phyloP scores from a whole-genome alignment of 495 filamentous ascomycete genomes.

The Penicillium turbatum region DNA sequence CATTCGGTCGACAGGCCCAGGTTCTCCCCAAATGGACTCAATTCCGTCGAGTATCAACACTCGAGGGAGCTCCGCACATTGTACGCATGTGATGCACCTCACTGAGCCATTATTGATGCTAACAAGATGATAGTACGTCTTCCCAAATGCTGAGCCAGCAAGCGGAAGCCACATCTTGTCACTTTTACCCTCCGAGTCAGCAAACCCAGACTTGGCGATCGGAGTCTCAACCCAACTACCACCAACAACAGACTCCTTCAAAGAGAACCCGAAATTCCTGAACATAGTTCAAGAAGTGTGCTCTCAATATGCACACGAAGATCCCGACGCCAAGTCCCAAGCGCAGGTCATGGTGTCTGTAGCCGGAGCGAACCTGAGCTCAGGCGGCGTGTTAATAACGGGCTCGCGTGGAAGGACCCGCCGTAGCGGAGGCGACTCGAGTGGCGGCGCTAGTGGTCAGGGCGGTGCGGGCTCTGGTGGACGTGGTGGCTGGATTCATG shows the following conservation, averaged over 20 bases:
- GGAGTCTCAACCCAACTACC: conserved; percentile 70
- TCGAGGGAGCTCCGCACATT: conserved; percentile 53
- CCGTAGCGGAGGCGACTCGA: conserved; percentile 52
- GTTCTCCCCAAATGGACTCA: conserved; percentile 24
- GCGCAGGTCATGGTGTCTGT: conserved; percentile 76
- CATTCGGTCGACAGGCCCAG: conserved; percentile 19
- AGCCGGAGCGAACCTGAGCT: conserved; percentile 65
- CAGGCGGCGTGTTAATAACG: conserved; percentile 60
- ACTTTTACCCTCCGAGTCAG: conserved; percentile 69
- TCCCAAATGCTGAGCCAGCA: conserved; percentile 46
- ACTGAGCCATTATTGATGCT: conserved; percentile 11
- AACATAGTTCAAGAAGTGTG: conserved; percentile 70
- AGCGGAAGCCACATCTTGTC: conserved; percentile 58
- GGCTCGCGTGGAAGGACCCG: conserved; percentile 32
- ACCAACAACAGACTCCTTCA: conserved; percentile 71
- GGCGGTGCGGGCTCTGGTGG: conserved; percentile 81
- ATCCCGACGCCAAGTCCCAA: conserved; percentile 68
- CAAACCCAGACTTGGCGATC: conserved; percentile 63
- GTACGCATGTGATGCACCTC: conserved; percentile 27
- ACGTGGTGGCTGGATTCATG: conserved; percentile 82
- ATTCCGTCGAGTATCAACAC: conserved; percentile 45
- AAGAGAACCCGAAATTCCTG: conserved; percentile 73
- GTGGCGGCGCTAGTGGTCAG: conserved; percentile 73
- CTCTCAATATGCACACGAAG: conserved; percentile 60
- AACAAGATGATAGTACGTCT: conserved; percentile 60